Base-by-base conservation (phyloP, 2,329 filamentous ascomycete species). In the Colletotrichum somersetense region DNA sequence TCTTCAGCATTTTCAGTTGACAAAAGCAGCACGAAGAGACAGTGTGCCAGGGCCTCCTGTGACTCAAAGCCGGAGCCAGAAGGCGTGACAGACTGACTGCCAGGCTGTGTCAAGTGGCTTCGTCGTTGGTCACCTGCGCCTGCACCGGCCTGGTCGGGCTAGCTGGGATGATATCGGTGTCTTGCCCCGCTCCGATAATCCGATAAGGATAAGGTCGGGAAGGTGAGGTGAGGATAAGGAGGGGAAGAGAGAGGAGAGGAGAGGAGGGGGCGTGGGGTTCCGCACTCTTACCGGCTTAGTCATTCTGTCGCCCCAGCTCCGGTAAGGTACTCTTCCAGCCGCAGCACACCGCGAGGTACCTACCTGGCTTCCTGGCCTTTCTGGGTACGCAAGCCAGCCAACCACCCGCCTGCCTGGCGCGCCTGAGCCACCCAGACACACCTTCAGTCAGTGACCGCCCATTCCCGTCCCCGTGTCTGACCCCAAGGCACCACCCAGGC, bases 361-460 rank as follows among this genome's bases (percentile, higher is more conserved):
- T 42, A 6, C 40, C 40, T 35, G 58, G 55, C n/a, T 62, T 62
- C 53, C 44, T 64, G 2, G 58, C 59, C 59, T 30, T 38, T 42
- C 23, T 46, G 35, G 56, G 56, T 42, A 58, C 56, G 38, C n/a
- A 58, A 42, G 56, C 38, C 35, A 58, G n/a, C 56, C 56, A 42
- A 5, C 55, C 55, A 42, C 5, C 56, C 56, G 26, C 38, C 35
- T 20, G 33, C 66, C 66, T 62, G 62, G 26, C 61, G 26, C 61
- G 71, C 71, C 67, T 63, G 61, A 70, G 61, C 67, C 56, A 70
- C 70, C 61, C 62, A 58, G 52, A 44, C 62, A 73, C 50, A 46
- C 44, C 55, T 62, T 38, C 67, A 62, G 63, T 63, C 57, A 73
- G 64, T 73, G 72, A 73, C 73, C 71, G 71, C 73, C 73, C 72